A percentile compares a stretch with the other conserved stretches of the same genome.
phyloP scores from a whole-genome alignment of 1,284 basidiomycete genomes.

The Chiua sp. region DNA sequence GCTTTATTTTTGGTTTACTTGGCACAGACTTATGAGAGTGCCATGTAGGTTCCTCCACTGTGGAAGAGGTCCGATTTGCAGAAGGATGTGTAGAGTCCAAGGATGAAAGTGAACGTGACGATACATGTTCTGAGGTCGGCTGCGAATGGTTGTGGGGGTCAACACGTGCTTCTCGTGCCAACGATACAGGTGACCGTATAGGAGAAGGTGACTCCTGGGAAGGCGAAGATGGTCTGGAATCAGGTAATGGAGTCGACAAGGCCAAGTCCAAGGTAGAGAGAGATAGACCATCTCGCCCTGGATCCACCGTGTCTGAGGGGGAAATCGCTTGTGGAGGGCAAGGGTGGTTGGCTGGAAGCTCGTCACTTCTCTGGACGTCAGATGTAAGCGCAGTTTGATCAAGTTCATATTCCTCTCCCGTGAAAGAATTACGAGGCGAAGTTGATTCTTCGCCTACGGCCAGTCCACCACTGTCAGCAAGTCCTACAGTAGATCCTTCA shows the following conservation, averaged over 20 bases:
- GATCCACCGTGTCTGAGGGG: not conserved
- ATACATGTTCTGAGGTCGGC: constrained; percentile 1
- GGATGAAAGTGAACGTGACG: constrained; percentile 3
- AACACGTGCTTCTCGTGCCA: constrained; percentile 2
- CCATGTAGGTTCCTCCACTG: constrained; percentile 35
- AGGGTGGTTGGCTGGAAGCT: not conserved
- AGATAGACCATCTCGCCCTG: not conserved
- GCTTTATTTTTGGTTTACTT: constrained; percentile 21
- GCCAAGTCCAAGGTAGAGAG: constrained; percentile 14
- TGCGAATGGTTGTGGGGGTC: constrained; percentile 5
- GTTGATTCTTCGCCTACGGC: not conserved
- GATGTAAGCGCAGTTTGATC: not conserved
- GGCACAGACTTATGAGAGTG: not conserved
- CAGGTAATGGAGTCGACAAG: constrained; percentile 23
- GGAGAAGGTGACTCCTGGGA: not conserved
- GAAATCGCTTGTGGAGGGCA: not conserved
- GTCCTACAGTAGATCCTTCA: not conserved
- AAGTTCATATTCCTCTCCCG: not conserved
- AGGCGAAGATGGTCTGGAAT: constrained; percentile 20
- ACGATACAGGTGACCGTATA: not conserved
- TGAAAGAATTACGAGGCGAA: not conserved
- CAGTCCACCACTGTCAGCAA: not conserved
- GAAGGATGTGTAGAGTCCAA: not conserved
- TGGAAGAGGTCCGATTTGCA: not conserved
- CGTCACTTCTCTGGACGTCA: not conserved